Percentiles rank a stretch among this genome's conserved stretches.
phyloP scores from a whole-genome alignment of 2,329 filamentous ascomycete genomes.

The Paracamarosporium sp. region DNA sequence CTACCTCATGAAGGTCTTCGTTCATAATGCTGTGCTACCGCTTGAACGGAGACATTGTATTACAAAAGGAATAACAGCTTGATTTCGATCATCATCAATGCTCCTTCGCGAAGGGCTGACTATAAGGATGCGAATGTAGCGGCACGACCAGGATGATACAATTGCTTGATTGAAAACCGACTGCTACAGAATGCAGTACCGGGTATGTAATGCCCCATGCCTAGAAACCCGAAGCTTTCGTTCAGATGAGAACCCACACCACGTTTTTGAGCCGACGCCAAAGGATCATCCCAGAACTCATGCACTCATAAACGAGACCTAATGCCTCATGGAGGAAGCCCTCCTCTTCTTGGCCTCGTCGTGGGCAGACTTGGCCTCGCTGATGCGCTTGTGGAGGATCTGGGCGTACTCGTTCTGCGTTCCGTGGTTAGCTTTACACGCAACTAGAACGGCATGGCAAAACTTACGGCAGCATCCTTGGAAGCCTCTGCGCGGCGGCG shows the following conservation, averaged over 20 bases:
- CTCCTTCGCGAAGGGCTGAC: too few species aligned
- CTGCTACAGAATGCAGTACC: constrained; percentile 42
- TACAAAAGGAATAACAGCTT: neutral
- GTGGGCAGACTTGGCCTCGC: constrained; percentile 94
- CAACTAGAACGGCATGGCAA: neutral
- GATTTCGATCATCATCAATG: too few species aligned
- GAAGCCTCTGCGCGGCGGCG: constrained; percentile 94
- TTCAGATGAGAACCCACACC: constrained; percentile 42
- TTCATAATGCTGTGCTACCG: neutral
- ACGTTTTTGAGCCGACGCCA: constrained; percentile 46
- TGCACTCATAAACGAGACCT: constrained; percentile 39
- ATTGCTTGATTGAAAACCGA: constrained; percentile 46
- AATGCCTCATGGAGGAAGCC: constrained; percentile 73
- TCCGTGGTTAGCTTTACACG: neutral
- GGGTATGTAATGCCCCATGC: constrained; percentile 44
- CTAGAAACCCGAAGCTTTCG: constrained; percentile 41
- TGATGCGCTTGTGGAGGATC: constrained; percentile 94
- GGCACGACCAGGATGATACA: constrained; percentile 39
- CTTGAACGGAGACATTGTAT: neutral
- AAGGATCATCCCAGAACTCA: constrained; percentile 44
- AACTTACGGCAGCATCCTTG: constrained; percentile 96
- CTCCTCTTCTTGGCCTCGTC: constrained; percentile 95
- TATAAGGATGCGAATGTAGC: neutral
- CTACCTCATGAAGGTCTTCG: too few species aligned
- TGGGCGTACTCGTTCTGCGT: constrained; percentile 92